A percentile compares a stretch with the other conserved stretches of the same genome.
These are phyloP conservation scores for Vachellia collinsii DNA, from an alignment of 306 rosid genomes.

Conservation along the genomic window DNA sequence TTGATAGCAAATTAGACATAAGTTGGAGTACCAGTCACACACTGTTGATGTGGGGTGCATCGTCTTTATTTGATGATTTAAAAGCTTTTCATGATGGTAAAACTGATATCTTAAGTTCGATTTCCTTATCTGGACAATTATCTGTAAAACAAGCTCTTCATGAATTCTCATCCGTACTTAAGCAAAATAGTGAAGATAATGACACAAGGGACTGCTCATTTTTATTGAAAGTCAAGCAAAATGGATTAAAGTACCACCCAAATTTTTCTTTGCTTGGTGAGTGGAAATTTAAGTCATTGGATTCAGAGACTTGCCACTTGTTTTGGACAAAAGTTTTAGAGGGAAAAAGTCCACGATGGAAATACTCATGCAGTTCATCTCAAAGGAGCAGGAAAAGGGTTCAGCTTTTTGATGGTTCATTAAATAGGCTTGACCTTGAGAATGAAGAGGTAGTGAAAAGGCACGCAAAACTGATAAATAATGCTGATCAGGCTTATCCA, in stretches of 20 bases:
- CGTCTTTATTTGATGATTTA: constrained; percentile 64
- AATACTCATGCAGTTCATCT: constrained; percentile 53
- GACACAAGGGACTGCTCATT: constrained; percentile 44
- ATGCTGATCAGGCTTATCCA: constrained; percentile 39
- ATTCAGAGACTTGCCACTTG: constrained; percentile 53
- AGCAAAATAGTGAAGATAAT: constrained; percentile 50
- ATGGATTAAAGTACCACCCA: constrained; percentile 57
- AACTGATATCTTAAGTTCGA: constrained; percentile 30
- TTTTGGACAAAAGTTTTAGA: constrained; percentile 80
- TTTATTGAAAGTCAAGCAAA: constrained; percentile 62
- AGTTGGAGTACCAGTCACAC: constrained; percentile 54
- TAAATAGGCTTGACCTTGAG: constrained; percentile 42
- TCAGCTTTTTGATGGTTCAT: constrained; percentile 45
- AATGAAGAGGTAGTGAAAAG: constrained; percentile 55
- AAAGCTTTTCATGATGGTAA: constrained; percentile 55
- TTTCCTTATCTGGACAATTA: constrained; percentile 38
- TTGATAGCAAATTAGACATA: constrained; percentile 52
- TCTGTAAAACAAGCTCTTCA: constrained; percentile 49
- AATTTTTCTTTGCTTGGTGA: constrained; percentile 59
- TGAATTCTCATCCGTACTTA: constrained; percentile 60
- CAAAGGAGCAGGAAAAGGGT: constrained; percentile 77
- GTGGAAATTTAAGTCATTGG: constrained; percentile 41
- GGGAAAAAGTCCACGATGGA: constrained; percentile 76
- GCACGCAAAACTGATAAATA: constrained; percentile 58
- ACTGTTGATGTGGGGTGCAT: constrained; percentile 86